Base-by-base conservation (phyloP, 208 protist genomes). In the Acanthamoeba culbertsoni region DNA sequence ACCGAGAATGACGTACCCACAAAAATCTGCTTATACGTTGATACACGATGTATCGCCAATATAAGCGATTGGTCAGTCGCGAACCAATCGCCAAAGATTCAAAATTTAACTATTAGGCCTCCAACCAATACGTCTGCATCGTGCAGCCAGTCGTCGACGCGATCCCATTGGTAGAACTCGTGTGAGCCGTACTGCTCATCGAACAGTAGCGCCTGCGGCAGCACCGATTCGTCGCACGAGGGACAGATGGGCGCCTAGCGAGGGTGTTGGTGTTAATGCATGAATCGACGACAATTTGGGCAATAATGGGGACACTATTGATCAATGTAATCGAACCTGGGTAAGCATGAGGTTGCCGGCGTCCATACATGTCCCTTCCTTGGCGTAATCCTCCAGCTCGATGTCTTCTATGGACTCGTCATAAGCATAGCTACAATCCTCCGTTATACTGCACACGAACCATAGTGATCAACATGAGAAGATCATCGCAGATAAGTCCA, bases 171-270 rank as follows among this genome's bases (percentile, higher is more conserved):
- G 68, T 79, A 79, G 28, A 79, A 79, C 23, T 79, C 37, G 68
- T 79, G 68, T 40, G 68, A 79, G 42, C 68, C 68, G 42, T 79
- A 79, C 68, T 79, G 68, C 42, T 79, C 68, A 79, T 79, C 68
- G 68, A 79, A 79, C 68, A 79, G 68, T 40, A 79, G 68, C 68
- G 68, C 68, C 68, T 79, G 68, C 68, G 68, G 68, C 68, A 79
- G 42, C 14, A 79, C 68, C 40, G 68, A 5, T 40, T 79, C 68
- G 42, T 79, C 68, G 23, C 68, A 79, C 33, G 68, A 79, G 26
- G 68, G 68, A 40, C 68, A 79, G 23, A 79, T 79, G 2, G 68
- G 68, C 28, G 68, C 68, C 68, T 79, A 40, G 1, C 33, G 31
- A n/a, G 33, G 7, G 33, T 26, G 18, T 33, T n/a, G 59, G 7